Conservation (phyloP, 768 basidiomycete species). For the Lactifluus hygrophoroides region DNA sequence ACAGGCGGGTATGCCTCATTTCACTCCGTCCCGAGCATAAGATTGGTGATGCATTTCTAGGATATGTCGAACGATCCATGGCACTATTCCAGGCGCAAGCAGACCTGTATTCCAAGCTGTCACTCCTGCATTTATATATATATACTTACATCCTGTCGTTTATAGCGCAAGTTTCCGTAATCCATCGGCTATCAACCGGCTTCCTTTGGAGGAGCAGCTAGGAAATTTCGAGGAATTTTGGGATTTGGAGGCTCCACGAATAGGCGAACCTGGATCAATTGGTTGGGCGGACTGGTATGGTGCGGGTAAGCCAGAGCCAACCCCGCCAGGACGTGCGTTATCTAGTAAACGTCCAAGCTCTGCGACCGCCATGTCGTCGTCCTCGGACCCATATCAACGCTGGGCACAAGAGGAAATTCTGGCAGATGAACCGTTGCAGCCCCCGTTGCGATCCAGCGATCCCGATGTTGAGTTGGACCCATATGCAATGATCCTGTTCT, state of each 20-base stretch:
- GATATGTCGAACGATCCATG: slow-evolving; percentile 62
- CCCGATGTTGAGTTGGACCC: slow-evolving; percentile 51
- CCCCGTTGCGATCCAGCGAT: slow-evolving; percentile 50
- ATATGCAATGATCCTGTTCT: slow-evolving; percentile 62
- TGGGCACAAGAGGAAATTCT: slow-evolving; percentile 56
- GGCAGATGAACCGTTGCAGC: slow-evolving; percentile 34
- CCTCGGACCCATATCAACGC: slow-evolving; percentile 51
- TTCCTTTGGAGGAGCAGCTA: slow-evolving; percentile 42
- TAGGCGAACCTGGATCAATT: slow-evolving; percentile 54
- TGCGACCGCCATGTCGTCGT: slow-evolving; percentile 24
- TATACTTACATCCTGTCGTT: background rate
- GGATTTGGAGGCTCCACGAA: slow-evolving; percentile 74
- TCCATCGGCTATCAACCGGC: slow-evolving; percentile 37
- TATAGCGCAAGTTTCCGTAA: slow-evolving; percentile 46
- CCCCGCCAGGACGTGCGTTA: background rate
- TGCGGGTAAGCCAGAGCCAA: slow-evolving; percentile 33
- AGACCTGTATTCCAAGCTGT: slow-evolving; percentile 52
- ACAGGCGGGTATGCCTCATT: slow-evolving; percentile 48
- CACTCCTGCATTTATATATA: background rate
- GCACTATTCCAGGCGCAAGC: slow-evolving; percentile 80
- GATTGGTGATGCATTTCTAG: slow-evolving; percentile 29
- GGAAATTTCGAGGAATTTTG: slow-evolving; percentile 70
- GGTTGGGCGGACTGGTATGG: slow-evolving; percentile 65
- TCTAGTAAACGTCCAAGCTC: slow-evolving; percentile 6
- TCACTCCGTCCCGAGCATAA: background rate